phyloP scores from a whole-genome alignment of 371 early-diverging fungal genomes.

The Apophysomyces elegans region DNA sequence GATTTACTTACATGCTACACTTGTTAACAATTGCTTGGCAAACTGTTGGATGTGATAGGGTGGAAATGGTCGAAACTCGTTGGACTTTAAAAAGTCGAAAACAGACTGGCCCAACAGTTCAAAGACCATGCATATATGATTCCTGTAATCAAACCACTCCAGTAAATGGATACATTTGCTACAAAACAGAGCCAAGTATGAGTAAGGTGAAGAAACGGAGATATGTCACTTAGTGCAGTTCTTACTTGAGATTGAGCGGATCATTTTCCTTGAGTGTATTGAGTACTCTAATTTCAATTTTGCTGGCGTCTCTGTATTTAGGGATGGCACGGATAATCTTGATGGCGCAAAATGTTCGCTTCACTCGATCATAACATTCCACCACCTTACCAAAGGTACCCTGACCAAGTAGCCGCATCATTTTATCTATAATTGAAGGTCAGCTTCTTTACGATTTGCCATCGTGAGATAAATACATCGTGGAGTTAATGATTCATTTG shows the following conservation, averaged over 20 bases:
- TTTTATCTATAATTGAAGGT: constrained; percentile 61
- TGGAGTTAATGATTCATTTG: constrained; percentile 71
- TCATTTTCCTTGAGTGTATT: constrained; percentile 77
- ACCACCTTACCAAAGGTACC: constrained; percentile 98
- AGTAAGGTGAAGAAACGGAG: too few relatives aligned
- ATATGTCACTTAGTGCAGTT: background rate
- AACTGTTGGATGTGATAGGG: constrained; percentile 83
- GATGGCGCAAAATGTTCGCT: constrained; percentile 61
- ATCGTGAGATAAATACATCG: constrained; percentile 60
- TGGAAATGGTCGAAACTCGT: constrained; percentile 88
- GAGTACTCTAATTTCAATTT: constrained; percentile 88
- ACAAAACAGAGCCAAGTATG: constrained; percentile 11
- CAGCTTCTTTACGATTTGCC: constrained; percentile 3
- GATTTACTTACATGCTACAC: constrained; percentile 70
- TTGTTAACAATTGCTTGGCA: constrained; percentile 74
- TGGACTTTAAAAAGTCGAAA: constrained; percentile 94
- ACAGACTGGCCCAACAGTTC: constrained; percentile 85
- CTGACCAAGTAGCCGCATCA: constrained; percentile 87
- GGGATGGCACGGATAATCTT: constrained; percentile 93
- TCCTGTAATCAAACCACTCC: constrained; percentile 82
- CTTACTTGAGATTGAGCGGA: constrained; percentile 70
- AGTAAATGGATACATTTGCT: constrained; percentile 80
- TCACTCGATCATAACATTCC: constrained; percentile 78
- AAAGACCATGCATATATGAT: constrained; percentile 98
- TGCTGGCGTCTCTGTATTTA: constrained; percentile 94